Conservation (phyloP, 495 filamentous ascomycete genomes). For the Tuber magnatum region DNA sequence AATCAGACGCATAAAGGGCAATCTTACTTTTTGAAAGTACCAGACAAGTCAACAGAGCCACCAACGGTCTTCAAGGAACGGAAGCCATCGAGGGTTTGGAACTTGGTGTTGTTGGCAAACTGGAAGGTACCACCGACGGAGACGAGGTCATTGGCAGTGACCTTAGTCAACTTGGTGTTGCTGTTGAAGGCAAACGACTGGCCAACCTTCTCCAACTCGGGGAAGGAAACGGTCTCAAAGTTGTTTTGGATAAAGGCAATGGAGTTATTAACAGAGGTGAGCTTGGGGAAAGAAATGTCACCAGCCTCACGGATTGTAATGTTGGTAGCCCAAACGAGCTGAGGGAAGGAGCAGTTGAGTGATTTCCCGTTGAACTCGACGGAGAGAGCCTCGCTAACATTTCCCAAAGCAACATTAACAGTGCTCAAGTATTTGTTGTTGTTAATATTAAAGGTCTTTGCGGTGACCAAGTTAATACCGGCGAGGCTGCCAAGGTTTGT, state of each 20-base stretch:
- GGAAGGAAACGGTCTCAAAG: conserved; percentile 59
- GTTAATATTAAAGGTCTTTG: conserved; percentile 63
- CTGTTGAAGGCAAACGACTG: conserved; percentile 72
- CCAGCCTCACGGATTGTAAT: conserved; percentile 84
- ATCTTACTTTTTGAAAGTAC: conserved; percentile 74
- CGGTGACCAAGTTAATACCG: conserved; percentile 65
- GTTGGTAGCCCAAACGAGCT: conserved; percentile 69
- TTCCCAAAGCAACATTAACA: conserved; percentile 64
- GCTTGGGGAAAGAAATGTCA: conserved; percentile 64
- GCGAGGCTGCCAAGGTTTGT: conserved; percentile 66
- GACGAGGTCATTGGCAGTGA: conserved; percentile 62
- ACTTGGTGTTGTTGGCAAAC: conserved; percentile 78
- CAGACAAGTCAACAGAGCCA: conserved; percentile 84
- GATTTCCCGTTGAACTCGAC: conserved; percentile 57
- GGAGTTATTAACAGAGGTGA: conserved; percentile 66
- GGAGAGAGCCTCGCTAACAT: conserved; percentile 56
- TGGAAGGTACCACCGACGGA: conserved; percentile 68
- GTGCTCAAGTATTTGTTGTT: conserved; percentile 66
- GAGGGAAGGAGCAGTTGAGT: conserved; percentile 59
- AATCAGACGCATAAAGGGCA: conserved; percentile 3
- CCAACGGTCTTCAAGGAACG: conserved; percentile 57
- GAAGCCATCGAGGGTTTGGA: conserved; percentile 59
- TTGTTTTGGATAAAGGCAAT: conserved; percentile 77
- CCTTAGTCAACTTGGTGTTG: conserved; percentile 68
- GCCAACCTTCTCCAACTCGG: conserved; percentile 69